Base-by-base conservation (phyloP, 2,329 filamentous ascomycete genomes). In the Colletotrichum simmondsii region DNA sequence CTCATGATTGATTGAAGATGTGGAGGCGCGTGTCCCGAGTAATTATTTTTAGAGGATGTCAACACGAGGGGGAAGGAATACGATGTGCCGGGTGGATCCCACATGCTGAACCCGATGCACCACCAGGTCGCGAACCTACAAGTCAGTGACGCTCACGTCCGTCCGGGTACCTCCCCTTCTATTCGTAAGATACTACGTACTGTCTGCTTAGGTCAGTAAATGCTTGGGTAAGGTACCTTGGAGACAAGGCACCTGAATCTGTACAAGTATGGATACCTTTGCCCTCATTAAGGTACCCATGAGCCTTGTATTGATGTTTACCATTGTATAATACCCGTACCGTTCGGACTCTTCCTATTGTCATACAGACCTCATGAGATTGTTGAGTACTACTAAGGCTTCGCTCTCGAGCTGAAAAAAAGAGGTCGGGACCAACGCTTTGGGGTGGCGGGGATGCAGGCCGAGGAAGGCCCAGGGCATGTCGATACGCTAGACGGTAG, bases 41-140 rank as follows among this genome's bases (percentile, higher is more conserved):
- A 11, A 67, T 69, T 72, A 72, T 72, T 72, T 72, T 72, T 72
- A 72, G 61, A 64, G 70, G 53, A 63, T 32, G 65, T 46, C 65
- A 72, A 72, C 65, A 72, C 70, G 70, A 72, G 65, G 42, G 14
- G 54, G 52, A 42, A 72, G 65, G 59, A 72, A 72, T 72, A 72
- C 70, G 70, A 72, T 72, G 65, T 28, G 35, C 58, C 26, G 22
- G 53, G 70, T 72, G 70, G 70, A 69, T 49, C 65, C 58, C 30
- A 56, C 56, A 37, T 42, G n/a, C 37, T 66, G 54, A 59, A 53
- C 28, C 54, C 42, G 56, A 66, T 59, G 54, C 61, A 57, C 52
- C 52, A 69, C 35, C 22, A 63, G 42, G 60, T 16, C 46, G 14
- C 32, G 35, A 56, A 62, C 58, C 19, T 24, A 35, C 22, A 14